Percentiles rank a stretch among this genome's conserved stretches.
Conservation (phyloP, 148 eudicot species). For the Cornus suecica region DNA sequence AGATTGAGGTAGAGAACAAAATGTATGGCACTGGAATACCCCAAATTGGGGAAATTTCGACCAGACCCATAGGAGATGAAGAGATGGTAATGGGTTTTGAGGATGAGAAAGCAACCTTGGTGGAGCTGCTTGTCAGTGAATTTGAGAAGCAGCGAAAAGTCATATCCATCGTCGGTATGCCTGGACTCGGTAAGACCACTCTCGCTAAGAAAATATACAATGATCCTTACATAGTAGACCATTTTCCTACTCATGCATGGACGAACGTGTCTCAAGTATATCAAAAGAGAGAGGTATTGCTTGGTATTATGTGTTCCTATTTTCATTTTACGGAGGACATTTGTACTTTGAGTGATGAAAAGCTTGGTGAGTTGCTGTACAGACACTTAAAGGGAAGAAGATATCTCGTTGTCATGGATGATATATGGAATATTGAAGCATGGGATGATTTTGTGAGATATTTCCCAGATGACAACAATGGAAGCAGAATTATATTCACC, state of each 20-base stretch:
- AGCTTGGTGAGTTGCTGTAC: constrained; percentile 4
- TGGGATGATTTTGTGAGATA: constrained; percentile 36
- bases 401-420: constrained; percentile 45
- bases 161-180: constrained; percentile 37
- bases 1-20: background rate
- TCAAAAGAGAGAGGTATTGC: constrained; percentile 27
- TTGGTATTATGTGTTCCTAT: constrained; percentile 11
- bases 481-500: constrained; percentile 32
- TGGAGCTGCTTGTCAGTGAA: constrained; percentile 10
- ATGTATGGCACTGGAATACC: background rate
- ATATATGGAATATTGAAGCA: constrained; percentile 32
- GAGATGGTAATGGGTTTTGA: constrained; percentile 34
- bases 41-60: background rate
- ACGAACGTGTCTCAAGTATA: constrained; percentile 36
- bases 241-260: constrained; percentile 35
- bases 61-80: constrained; percentile 1
- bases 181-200: constrained; percentile 49
- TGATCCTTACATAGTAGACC: constrained; percentile 6
- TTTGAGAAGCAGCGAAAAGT: constrained; percentile 16
- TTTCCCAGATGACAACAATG: constrained; percentile 20
- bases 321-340: background rate
- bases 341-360: constrained; percentile 9
- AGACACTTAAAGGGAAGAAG: background rate
- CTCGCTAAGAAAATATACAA: constrained; percentile 21
- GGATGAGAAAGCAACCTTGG: constrained; percentile 19